A percentile compares a stretch with the other conserved stretches of the same genome.
These are phyloP conservation scores for Citrus mangshanensis DNA, from an alignment of 345 rosid species.

Conservation along the genomic window DNA sequence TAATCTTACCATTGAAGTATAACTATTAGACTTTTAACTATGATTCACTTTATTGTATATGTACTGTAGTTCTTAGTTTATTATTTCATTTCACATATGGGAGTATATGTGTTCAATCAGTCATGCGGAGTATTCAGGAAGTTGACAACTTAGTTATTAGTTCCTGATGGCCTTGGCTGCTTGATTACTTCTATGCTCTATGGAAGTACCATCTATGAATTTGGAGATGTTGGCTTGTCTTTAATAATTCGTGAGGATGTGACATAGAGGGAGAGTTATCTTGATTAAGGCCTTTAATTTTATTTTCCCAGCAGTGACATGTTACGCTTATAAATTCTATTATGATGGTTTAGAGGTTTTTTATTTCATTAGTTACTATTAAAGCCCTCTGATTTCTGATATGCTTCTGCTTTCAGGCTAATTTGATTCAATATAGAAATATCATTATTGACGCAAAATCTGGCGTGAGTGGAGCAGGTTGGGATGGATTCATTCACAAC, in stretches of 20 bases:
- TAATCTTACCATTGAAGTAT: not conserved
- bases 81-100: not conserved
- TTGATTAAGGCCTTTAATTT: not conserved
- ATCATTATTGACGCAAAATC: conserved; percentile 89
- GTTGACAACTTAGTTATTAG: not conserved
- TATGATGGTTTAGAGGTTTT: not conserved
- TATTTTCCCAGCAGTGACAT: not conserved
- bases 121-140: not conserved
- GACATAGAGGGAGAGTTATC: not conserved
- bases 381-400: conserved; percentile 4
- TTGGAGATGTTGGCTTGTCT: not conserved
- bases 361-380: not conserved
- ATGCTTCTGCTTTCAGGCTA: conserved; percentile 50
- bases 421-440: conserved; percentile 59
- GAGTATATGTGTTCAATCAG: not conserved
- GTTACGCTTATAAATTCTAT: not conserved
- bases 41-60: not conserved
- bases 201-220: not conserved
- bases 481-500: conserved; percentile 12
- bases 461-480: conserved; percentile 99
- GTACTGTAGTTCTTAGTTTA: not conserved
- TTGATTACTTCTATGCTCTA: too few species aligned
- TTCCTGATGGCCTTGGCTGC: not conserved
- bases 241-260: not conserved
- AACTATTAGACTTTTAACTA: not conserved